Evolutionary conservation across 805 yeast species (phyloP), one percentile per base, ranked within the genome.

Genomic region (Pichia paraexigua): DNA sequence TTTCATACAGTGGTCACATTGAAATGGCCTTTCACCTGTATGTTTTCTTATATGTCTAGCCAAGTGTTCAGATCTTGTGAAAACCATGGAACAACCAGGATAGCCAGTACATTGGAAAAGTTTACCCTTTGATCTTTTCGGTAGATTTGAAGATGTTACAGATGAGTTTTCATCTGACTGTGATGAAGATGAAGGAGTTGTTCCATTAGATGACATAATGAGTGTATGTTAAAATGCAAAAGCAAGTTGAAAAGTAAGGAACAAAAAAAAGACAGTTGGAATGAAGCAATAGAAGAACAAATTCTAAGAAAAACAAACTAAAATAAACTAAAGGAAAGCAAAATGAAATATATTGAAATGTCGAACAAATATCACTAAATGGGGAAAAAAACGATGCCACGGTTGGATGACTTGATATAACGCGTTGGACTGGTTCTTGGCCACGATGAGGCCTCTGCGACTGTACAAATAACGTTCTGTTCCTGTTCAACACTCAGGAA

Each of bases 1-100:
- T 62, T 90, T 82, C 35, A 82, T 73, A 64, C 95, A 87, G 65
- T 85, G 85, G 46, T 84, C 85, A 66, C 97, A 90, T 49, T 86
- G 81, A 65, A 89, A 90, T 2, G 97, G 97, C 52, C 96, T 74
- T 66, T 90, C 97, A 43, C 97, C 97, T 0, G 97, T 91, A 65
- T 90, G 97, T 61, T 90, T 91, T 53, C 97, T 72, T 49, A 91
- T 85, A 70, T 90, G 97, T 53, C 97, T 75, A 1, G 96, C 96
- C 58, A 90, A 75, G 68, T 91, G 97, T 65, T 91, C 97, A 10
- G 94, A 84, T 47, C 97, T 74, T 2, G 96, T 87, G 67, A 90
- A 90, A 8, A 91, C 78, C 96, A 91, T 90, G 51, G 72, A 73
- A 68, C 97, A 90, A 58, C 85, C 90, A 21, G 88, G 88, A 63